A percentile compares a stretch with the other conserved stretches of the same genome.
phyloP scores from a whole-genome alignment of 441 rosid species.

The Gossypium laxum region DNA sequence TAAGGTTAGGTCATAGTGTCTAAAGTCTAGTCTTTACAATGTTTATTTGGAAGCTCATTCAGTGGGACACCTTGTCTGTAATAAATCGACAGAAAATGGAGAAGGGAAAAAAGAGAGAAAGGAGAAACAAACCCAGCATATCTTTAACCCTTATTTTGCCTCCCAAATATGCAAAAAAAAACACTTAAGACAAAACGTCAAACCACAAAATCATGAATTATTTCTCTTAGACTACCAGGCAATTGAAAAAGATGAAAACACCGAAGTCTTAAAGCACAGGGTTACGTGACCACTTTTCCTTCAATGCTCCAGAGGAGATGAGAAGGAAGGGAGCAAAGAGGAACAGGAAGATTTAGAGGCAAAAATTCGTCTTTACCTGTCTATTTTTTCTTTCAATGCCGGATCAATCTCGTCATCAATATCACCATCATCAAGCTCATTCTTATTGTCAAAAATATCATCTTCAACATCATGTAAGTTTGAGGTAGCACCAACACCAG shows the following conservation, averaged over 20 bases:
- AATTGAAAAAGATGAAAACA: not conserved
- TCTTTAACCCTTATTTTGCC: not conserved
- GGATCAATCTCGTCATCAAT: conserved; percentile 87
- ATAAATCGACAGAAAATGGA: not conserved
- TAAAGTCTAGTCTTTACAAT: not conserved
- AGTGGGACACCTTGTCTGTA: not conserved
- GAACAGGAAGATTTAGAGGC: not conserved
- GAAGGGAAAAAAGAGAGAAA: not conserved
- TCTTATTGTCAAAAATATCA: conserved; percentile 35
- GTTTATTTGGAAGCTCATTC: not conserved
- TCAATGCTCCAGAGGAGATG: not conserved
- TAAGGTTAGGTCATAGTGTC: not conserved
- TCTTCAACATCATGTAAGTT: conserved; percentile 30
- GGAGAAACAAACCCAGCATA: not conserved
- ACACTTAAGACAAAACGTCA: not conserved
- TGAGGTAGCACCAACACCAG: conserved; percentile 30
- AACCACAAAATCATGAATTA: not conserved
- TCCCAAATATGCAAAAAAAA: not conserved
- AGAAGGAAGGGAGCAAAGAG: not conserved
- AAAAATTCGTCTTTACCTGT: conserved; percentile 42
- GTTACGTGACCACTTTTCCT: not conserved
- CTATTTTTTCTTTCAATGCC: conserved; percentile 65
- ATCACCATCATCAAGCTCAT: conserved; percentile 59
- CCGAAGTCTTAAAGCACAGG: not conserved
- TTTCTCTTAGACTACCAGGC: not conserved